phyloP scores from a whole-genome alignment of 2,329 filamentous ascomycete species.

The Colletotrichum plurivorum region DNA sequence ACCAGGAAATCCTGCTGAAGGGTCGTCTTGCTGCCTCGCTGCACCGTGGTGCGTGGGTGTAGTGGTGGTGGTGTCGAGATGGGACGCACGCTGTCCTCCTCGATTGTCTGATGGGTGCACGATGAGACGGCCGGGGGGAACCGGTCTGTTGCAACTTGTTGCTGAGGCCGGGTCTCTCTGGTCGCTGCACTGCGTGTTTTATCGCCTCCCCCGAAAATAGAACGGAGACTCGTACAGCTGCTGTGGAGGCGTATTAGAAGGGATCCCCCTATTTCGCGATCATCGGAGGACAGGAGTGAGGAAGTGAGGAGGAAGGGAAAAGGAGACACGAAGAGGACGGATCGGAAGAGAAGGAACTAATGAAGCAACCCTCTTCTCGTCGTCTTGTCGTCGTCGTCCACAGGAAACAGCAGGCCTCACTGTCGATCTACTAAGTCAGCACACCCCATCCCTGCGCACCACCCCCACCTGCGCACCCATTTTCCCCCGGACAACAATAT shows the following conservation, averaged over 20 bases:
- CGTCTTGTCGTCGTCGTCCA: constrained; percentile 9
- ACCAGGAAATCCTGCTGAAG: not conserved
- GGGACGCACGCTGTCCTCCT: constrained; percentile 35
- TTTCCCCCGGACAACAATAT: too few relatives aligned
- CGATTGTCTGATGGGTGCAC: constrained; percentile 30
- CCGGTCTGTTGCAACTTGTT: constrained; percentile 24
- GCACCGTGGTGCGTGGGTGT: not conserved
- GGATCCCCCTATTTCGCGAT: constrained; percentile 34
- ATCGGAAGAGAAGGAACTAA: constrained; percentile 8
- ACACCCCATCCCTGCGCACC: too few relatives aligned
- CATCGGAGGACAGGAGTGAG: constrained; percentile 7
- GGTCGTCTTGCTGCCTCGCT: not conserved
- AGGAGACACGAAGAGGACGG: constrained; percentile 33
- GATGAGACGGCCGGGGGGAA: constrained; percentile 35
- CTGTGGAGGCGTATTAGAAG: constrained; percentile 32
- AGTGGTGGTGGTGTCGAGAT: constrained; percentile 16
- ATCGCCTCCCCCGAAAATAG: constrained; percentile 39
- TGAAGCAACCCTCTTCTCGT: not conserved
- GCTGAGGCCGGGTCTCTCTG: constrained; percentile 4
- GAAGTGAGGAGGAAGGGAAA: constrained; percentile 31
- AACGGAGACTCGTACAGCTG: constrained; percentile 29
- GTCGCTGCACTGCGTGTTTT: constrained; percentile 36
- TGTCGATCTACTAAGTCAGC: constrained; percentile 29
- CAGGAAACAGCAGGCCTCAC: not conserved
- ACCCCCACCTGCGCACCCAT: too few relatives aligned